Percentiles rank a stretch among this genome's conserved stretches.
Conservation (phyloP, 345 rosid species). For the Sonneratia caseolaris region DNA sequence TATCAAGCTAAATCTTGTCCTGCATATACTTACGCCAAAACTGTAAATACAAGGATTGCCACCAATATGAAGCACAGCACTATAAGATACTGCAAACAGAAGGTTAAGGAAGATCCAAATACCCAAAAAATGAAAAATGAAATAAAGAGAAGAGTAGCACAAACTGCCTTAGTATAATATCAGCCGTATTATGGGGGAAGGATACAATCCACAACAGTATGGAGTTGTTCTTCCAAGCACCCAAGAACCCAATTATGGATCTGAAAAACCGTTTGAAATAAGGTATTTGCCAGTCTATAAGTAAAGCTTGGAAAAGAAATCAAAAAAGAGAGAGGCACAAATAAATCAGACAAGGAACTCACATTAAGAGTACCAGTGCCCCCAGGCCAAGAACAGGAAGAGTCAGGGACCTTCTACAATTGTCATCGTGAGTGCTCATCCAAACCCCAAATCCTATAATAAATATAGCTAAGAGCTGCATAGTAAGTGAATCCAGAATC, state of each 20-base stretch:
- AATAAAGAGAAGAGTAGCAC: constrained; percentile 6
- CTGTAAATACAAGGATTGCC: constrained; percentile 78
- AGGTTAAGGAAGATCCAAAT: constrained; percentile 37
- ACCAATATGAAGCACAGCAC: constrained; percentile 62
- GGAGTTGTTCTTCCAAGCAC: constrained; percentile 74
- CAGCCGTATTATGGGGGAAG: constrained; percentile 20
- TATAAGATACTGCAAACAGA: constrained; percentile 53
- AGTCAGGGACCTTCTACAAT: constrained; percentile 72
- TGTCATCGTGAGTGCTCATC: constrained; percentile 91
- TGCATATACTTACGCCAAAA: constrained; percentile 68
- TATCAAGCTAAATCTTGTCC: not conserved
- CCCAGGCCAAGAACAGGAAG: constrained; percentile 83
- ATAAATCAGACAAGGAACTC: constrained; percentile 13
- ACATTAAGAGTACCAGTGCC: constrained; percentile 66
- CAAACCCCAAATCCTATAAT: constrained; percentile 76
- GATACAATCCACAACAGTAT: constrained; percentile 90
- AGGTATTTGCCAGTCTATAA: not conserved
- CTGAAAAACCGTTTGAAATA: constrained; percentile 25
- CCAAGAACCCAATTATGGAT: constrained; percentile 86
- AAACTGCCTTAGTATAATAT: not conserved
- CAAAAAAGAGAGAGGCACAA: not conserved
- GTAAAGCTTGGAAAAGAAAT: not conserved
- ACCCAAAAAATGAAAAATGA: not conserved
- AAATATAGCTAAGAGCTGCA: constrained; percentile 71
- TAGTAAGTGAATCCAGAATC: not conserved